Base-by-base conservation (phyloP, 164 flowering plant genomes). In the Aristolochia contorta region DNA sequence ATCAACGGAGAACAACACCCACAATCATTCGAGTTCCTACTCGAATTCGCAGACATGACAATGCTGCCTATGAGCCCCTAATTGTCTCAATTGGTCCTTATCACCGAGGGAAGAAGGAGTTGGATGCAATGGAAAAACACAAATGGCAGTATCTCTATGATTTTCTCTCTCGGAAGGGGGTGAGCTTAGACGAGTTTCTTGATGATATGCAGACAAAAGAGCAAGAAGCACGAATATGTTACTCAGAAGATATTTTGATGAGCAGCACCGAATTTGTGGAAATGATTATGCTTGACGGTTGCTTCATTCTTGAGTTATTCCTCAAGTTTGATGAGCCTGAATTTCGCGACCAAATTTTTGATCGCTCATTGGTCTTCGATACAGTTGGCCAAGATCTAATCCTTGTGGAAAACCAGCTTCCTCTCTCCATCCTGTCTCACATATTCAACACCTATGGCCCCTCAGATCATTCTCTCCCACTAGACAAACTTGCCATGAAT, bases 51-150 rank as follows among this genome's bases (percentile, higher is more conserved):
- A 32, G 33, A 32, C 7, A 3, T 32, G 33, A 32, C 33, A 32
- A 32, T 32, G 33, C 7, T 7, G 33, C 33, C 3, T 32, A 7
- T 32, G 33, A 32, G 7, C 33, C 33, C 33, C 33, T 3, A 32
- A 69, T 72, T 16, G 72, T 80, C 15, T 78, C 82, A 2, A 52
- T 84, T 30, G 90, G 90, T 10, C 87, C 90, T 30, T 82, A 75
- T 56, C 84, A 84, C 60, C 78, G 75, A 32, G 72, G 74, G 4
- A 72, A 72, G n/a, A 19, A 67, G 15, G 20, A 71, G 4, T 73
- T 77, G 0, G 60, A 71, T 22, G 69, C 52, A 52, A 78, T 80
- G 84, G 83, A 85, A 21, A 58, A 68, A 6, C 80, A 78, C 53
- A 79, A 82, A 53, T 72, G 75, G 76, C 73, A 74, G 0, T 67